Base-by-base conservation (phyloP, 768 basidiomycete species). In the Dioszegia hungarica region DNA sequence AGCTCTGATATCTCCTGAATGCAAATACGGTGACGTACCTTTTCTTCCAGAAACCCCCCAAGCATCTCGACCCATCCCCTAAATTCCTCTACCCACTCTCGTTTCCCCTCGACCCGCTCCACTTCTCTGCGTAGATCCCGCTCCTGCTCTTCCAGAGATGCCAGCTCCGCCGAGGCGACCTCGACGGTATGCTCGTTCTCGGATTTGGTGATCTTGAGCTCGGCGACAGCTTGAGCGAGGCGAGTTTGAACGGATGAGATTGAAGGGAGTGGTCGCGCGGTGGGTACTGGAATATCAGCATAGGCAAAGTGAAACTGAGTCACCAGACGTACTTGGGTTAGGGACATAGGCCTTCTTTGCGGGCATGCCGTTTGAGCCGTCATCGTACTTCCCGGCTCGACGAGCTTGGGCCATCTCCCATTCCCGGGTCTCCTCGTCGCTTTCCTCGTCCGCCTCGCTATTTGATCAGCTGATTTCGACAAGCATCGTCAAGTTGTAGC, bases 31-130 rank as follows among this genome's bases (percentile, higher is more conserved):
- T 14, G 19, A 57, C 75, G 34, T 33, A 78, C 77, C 73, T 80
- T 80, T 39, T 78, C 78, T 46, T 80, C 79, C 51, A 80, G 57
- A 58, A 80, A 80, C 15, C 59, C 62, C 0, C 77, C 78, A 20
- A 79, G 66, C 65, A 72, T 73, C 54, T 80, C 79, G 5, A 79
- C 72, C 73, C 75, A 78, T 5, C 68, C 70, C 40, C 72, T 60
- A 54, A 79, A 78, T 61, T 77, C 78, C 20, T 72, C 69, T 37
- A 78, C 76, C 78, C 79, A 80, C 56, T 77, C 73, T 17, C 68
- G 60, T 64, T 79, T 79, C n/a, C 60, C 66, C 59, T 78, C 78
- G 2, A 75, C 73, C 43, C 71, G 54, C 33, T 69, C 72, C 0
- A 79, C 79, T 50, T 79, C 78, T 8, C 52, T 48, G 3, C 77